Base-by-base conservation (phyloP, 1,284 basidiomycete genomes). In the Tausonia pullulans region DNA sequence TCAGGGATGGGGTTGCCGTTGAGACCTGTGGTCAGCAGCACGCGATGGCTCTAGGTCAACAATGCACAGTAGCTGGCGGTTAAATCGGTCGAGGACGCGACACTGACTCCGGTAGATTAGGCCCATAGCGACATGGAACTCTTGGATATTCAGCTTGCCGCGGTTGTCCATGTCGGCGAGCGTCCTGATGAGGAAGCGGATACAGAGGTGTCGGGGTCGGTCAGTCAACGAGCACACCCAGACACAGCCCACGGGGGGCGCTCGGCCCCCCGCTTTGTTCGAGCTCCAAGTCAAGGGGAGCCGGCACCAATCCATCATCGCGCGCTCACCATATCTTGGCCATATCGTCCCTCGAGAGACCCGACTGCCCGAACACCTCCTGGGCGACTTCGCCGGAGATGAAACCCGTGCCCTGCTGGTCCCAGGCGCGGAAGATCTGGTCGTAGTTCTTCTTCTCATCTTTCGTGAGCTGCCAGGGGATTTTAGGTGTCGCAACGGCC, bases 111-210 rank as follows among this genome's bases (percentile, higher is more conserved):
- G 86, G 78, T 95, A 98, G 74, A 98, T 97, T 64, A 98, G 80
- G 67, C 90, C 94, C 95, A 99, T 99, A 1, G 95, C 96, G 63
- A 98, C 90, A 74, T 98, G 93, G 76, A 99, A 99, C 75, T 98
- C 95, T 40, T 91, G 88, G 55, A 95, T 80, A 73, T 97, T 98
- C 65, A 97, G 83, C 77, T 92, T 94, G 45, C 93, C 93, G 49
- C 90, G 85, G 77, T 96, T 91, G 70, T 92, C 87, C 52, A 83
- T 82, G 76, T 97, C 93, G 41, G 91, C 88, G 8, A 96, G 81
- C 44, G 85, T 87, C 91, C 91, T 94, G 70, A 27, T 27, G 27
- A 27, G 27, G 27, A 27, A 27, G 27, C 27, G 27, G 27, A 27
- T 27, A 27, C 27, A 27, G 27, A 27, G 27, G 27, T 27, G 27